Evolutionary conservation across 139 green algal species (phyloP).

Genomic region (Chara braunii): DNA sequence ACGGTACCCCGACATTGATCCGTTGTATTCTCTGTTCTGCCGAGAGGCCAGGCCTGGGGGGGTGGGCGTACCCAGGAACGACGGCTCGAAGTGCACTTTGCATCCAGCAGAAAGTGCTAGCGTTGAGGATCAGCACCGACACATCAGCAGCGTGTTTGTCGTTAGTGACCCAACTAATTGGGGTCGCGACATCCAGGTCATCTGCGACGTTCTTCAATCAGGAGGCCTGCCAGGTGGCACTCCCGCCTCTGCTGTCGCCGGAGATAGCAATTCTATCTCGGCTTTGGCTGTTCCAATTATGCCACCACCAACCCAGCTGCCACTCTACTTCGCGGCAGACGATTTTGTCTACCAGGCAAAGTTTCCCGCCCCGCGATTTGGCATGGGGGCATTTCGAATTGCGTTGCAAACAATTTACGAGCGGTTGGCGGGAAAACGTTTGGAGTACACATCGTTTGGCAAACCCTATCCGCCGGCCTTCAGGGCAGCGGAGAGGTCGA

Average conservation of each 20-base stretch:
- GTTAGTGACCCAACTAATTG: slow-evolving; percentile 11
- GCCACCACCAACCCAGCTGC: background rate
- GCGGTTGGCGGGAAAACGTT: slow-evolving; percentile 5
- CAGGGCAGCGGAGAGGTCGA: background rate
- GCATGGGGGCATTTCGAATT: slow-evolving; percentile 12
- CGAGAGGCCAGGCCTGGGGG: too few species aligned
- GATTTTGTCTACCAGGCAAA: slow-evolving; percentile 24
- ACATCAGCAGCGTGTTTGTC: slow-evolving; percentile 12
- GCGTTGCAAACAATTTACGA: slow-evolving; percentile 7
- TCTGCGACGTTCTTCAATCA: slow-evolving; percentile 15
- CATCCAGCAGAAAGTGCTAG: too few species aligned
- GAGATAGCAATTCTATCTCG: too few species aligned
- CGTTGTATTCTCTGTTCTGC: too few species aligned
- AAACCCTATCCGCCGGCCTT: slow-evolving; percentile 1
- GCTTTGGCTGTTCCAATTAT: too few species aligned
- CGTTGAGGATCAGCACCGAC: too few species aligned
- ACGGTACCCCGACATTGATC: slow-evolving; percentile 7
- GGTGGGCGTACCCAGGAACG: too few species aligned
- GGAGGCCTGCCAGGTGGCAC: slow-evolving; percentile 5
- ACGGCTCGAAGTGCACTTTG: too few species aligned
- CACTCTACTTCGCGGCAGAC: slow-evolving; percentile 7
- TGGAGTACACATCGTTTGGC: slow-evolving; percentile 7
- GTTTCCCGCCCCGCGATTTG: slow-evolving; percentile 16
- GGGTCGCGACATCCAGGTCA: slow-evolving; percentile 16
- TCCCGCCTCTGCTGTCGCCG: background rate